Conservation (phyloP, 108 stramenopile genomes). For the Nitzschia palea region DNA sequence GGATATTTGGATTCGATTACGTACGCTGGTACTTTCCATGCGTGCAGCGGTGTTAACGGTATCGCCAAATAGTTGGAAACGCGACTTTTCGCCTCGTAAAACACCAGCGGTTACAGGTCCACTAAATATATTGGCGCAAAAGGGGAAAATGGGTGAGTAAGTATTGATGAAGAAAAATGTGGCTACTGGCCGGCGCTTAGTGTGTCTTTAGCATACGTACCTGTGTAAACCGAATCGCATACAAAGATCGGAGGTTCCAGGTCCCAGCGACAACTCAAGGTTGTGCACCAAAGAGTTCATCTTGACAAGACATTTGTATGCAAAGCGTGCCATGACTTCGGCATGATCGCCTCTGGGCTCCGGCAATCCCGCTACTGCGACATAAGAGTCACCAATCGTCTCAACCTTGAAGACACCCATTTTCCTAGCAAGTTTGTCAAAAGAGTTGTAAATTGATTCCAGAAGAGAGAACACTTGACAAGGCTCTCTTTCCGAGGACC, state of each 20-base stretch:
- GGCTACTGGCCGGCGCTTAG: no score
- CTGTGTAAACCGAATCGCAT: conserved; percentile 16
- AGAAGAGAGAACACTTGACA: conserved; percentile 43
- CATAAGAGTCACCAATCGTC: no score
- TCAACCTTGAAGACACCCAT: no score
- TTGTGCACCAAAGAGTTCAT: background rate
- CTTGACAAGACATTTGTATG: background rate
- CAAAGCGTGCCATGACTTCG: no score
- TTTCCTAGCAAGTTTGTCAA: conserved; percentile 28
- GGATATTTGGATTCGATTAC: conserved; percentile 46
- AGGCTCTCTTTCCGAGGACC: conserved; percentile 41
- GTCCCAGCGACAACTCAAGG: conserved; percentile 9
- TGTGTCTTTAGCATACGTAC: no score
- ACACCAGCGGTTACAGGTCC: conserved; percentile 26
- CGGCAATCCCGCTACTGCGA: no score
- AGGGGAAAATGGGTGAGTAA: no score
- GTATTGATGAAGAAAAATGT: no score
- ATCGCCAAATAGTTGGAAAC: conserved; percentile 32
- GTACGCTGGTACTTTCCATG: conserved; percentile 30
- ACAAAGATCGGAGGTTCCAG: conserved; percentile 7
- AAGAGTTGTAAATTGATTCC: conserved; percentile 17
- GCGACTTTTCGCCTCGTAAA: conserved; percentile 21
- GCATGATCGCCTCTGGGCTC: no score
- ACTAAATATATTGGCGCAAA: no score
- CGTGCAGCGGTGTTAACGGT: conserved; percentile 25